phyloP scores from a whole-genome alignment of 139 green algal genomes.

The Picochlorum sp. region DNA sequence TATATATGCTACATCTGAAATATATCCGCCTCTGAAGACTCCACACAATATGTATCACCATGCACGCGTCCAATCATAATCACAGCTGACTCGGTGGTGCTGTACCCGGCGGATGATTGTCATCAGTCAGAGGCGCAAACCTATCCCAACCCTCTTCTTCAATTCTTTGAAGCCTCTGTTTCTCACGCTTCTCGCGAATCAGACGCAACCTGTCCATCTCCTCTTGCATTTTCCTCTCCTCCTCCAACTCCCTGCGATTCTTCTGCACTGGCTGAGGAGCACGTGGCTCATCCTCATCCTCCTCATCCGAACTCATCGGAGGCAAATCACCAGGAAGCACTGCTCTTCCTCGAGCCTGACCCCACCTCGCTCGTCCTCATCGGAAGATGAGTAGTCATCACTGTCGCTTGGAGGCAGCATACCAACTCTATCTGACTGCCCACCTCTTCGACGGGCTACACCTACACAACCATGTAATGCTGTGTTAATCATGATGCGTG shows the following conservation, averaged over 20 bases:
- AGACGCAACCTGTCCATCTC: conserved; percentile 69
- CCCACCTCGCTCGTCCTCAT: conserved; percentile 7
- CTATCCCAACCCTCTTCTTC: conserved; percentile 66
- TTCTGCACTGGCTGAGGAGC: background rate
- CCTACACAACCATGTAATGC: background rate
- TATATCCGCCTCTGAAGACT: too few species aligned
- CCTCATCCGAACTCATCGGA: conserved; percentile 28
- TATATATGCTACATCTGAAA: too few species aligned
- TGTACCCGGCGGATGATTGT: conserved; percentile 34
- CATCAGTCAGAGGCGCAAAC: conserved; percentile 51
- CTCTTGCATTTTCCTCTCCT: conserved; percentile 48
- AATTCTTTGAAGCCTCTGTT: conserved; percentile 61
- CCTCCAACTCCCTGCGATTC: conserved; percentile 17
- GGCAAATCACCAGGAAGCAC: conserved; percentile 60
- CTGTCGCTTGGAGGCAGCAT: conserved; percentile 66
- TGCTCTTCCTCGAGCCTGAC: conserved; percentile 27
- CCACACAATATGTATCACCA: too few species aligned
- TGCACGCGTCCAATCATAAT: too few species aligned
- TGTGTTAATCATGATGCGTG: background rate
- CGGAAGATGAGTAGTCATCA: conserved; percentile 23
- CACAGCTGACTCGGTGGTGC: background rate
- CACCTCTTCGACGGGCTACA: conserved; percentile 11
- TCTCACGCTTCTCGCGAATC: conserved; percentile 65
- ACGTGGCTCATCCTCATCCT: conserved; percentile 8
- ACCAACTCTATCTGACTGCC: conserved; percentile 50